Percentiles rank a stretch among this genome's conserved stretches.
These are phyloP conservation scores for Pyrenophora teres DNA, from an alignment of 2,329 filamentous ascomycete species.

Conservation along the genomic window DNA sequence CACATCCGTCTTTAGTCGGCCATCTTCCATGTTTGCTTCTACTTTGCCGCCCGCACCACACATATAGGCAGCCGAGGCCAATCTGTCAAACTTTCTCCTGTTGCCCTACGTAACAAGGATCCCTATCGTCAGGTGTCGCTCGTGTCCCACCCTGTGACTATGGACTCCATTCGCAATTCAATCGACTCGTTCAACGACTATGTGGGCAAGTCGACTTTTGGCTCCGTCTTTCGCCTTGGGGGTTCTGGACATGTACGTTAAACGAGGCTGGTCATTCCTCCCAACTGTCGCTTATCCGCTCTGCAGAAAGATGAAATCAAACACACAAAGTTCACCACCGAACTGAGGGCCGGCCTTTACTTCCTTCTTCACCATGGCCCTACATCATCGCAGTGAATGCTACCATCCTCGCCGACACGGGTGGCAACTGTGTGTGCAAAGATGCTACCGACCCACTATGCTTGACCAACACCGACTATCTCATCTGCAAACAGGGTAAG, in stretches of 20 bases:
- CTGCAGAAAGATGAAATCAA: slow-evolving; percentile 69
- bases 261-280: neutral
- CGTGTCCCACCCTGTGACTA: slow-evolving; percentile 15
- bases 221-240: slow-evolving; percentile 71
- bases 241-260: slow-evolving; percentile 77
- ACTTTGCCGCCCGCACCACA: slow-evolving; percentile 7
- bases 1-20: slow-evolving; percentile 7
- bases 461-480: slow-evolving; percentile 60
- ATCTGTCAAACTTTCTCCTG: neutral
- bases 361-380: slow-evolving; percentile 61
- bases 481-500: slow-evolving; percentile 58
- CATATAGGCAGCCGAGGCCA: slow-evolving; percentile 10
- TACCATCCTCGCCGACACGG: slow-evolving; percentile 58
- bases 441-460: slow-evolving; percentile 58
- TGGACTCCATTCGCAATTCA: slow-evolving; percentile 28
- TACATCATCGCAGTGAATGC: slow-evolving; percentile 44
- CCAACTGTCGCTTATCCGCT: slow-evolving; percentile 11
- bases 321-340: slow-evolving; percentile 79
- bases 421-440: slow-evolving; percentile 75
- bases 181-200: slow-evolving; percentile 30
- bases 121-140: slow-evolving; percentile 3
- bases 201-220: slow-evolving; percentile 43
- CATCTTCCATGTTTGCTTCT: slow-evolving; percentile 22
- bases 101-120: slow-evolving; percentile 8
- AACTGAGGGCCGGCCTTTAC: slow-evolving; percentile 83